phyloP scores from a whole-genome alignment of 1,139 yeast genomes.

The Geotrichum australiense region DNA sequence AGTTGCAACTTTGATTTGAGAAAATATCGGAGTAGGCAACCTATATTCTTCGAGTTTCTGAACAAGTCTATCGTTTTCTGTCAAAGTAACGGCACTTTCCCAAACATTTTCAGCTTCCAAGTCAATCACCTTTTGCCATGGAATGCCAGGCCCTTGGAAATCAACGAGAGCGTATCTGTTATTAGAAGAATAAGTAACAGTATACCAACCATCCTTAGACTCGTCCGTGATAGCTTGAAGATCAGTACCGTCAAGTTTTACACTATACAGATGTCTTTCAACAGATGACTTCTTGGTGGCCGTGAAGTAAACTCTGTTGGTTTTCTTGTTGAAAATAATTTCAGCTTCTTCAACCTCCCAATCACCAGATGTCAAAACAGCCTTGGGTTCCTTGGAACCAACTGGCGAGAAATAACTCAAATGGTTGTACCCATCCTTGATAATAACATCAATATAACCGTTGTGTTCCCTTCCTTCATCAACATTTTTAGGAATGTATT shows the following conservation, averaged over 20 bases:
- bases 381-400: slow-evolving; percentile 40
- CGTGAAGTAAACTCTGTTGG: slow-evolving; percentile 53
- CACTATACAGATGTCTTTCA: slow-evolving; percentile 52
- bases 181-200: slow-evolving; percentile 54
- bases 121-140: slow-evolving; percentile 56
- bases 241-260: slow-evolving; percentile 39
- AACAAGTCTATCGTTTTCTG: slow-evolving; percentile 31
- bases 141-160: slow-evolving; percentile 60
- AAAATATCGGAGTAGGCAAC: slow-evolving; percentile 51
- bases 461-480: slow-evolving; percentile 35
- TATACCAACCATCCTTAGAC: slow-evolving; percentile 55
- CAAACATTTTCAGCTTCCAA: slow-evolving; percentile 31
- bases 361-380: slow-evolving; percentile 49
- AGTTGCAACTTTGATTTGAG: slow-evolving; percentile 42
- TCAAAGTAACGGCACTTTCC: slow-evolving; percentile 33
- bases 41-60: slow-evolving; percentile 36
- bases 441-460: slow-evolving; percentile 70
- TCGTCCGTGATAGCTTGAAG: slow-evolving; percentile 50
- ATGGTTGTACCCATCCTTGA: slow-evolving; percentile 59
- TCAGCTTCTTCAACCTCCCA: slow-evolving; percentile 67
- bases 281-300: slow-evolving; percentile 52
- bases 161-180: slow-evolving; percentile 49
- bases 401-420: slow-evolving; percentile 58
- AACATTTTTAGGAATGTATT: slow-evolving; percentile 57
- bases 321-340: slow-evolving; percentile 47